These are phyloP conservation scores for Botryotinia calthae DNA, from an alignment of 2,329 filamentous ascomycete genomes.

Conservation along the genomic window DNA sequence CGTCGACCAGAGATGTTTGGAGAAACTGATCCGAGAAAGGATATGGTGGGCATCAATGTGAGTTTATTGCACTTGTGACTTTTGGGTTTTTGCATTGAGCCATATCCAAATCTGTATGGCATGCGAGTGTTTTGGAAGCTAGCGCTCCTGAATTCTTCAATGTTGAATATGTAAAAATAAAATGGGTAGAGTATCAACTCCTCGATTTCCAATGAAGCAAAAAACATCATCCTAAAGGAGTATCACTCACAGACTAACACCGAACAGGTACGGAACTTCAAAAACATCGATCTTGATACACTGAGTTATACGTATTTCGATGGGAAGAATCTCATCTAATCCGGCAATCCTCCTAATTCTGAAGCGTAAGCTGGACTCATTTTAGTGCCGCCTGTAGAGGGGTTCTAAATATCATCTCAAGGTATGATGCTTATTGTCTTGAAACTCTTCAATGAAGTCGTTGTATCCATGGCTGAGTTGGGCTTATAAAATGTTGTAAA, in stretches of 20 bases:
- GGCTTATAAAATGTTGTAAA: background rate
- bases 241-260: background rate
- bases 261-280: conserved; percentile 29
- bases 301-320: conserved; percentile 29
- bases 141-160: background rate
- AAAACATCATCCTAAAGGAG: background rate
- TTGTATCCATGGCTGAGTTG: background rate
- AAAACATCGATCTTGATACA: conserved; percentile 27
- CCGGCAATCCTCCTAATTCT: background rate
- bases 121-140: background rate
- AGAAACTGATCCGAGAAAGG: conserved; percentile 27
- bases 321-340: conserved; percentile 24
- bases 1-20: background rate
- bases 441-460: background rate
- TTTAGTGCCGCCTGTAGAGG: too few relatives aligned
- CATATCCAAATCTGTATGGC: background rate
- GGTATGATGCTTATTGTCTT: background rate
- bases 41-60: conserved; percentile 31
- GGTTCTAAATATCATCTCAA: background rate
- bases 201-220: background rate
- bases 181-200: too few relatives aligned
- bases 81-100: background rate
- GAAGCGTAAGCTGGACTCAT: background rate
- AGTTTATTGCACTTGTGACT: background rate
- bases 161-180: too few relatives aligned